Base-by-base conservation (phyloP, 1,284 basidiomycete genomes). In the Peniophora sp. region DNA sequence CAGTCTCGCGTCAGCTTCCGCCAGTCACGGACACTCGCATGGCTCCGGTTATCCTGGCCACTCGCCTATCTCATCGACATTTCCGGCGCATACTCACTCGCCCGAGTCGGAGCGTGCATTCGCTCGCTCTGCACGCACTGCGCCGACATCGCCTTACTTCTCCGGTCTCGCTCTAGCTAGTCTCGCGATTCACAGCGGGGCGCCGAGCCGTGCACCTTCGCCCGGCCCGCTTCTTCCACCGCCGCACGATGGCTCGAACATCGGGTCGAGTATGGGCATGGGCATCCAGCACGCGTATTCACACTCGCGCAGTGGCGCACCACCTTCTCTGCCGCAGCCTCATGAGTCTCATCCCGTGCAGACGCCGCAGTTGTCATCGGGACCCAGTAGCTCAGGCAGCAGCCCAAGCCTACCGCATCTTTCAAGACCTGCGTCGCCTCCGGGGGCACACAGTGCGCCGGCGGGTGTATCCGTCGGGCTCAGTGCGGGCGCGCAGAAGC, bases 111-210 rank as follows among this genome's bases (percentile, higher is more conserved):
- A 9, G 36, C 32, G 16, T 23, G 47, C 24, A 49, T 47, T 14
- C 52, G 35, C 47, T 49, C 52, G 65, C 69, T 10, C 65, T 66
- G 2, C 66, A 67, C 44, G 44, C 44, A 45, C 44, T 6, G 17
- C 44, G 11, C 44, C 44, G n/a, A 87, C 88, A 0, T 87, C 83
- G 56, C 92, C 92, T 0, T 92, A 93, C 67, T 76, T 94, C 17
- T 89, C 86, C 0, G 86, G 90, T 3, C 72, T 96, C 0, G 86
- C 90, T 3, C 72, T 96, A 63, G 79, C 85, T 51, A 84, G 79
- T 20, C 73, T 89, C 52, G 82, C 86, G 58, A 76, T 89, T 43
- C 83, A 87, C 58, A 84, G 81, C 1, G 68, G 80, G 5, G 75
- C 74, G 47, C 78, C 81, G 0, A 83, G 81, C 12, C 74, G 84